Percentiles rank a stretch among this genome's conserved stretches.
These are phyloP conservation scores for Cylindrotheca fusiformis DNA, from an alignment of 108 stramenopile genomes.

Conservation along the genomic window DNA sequence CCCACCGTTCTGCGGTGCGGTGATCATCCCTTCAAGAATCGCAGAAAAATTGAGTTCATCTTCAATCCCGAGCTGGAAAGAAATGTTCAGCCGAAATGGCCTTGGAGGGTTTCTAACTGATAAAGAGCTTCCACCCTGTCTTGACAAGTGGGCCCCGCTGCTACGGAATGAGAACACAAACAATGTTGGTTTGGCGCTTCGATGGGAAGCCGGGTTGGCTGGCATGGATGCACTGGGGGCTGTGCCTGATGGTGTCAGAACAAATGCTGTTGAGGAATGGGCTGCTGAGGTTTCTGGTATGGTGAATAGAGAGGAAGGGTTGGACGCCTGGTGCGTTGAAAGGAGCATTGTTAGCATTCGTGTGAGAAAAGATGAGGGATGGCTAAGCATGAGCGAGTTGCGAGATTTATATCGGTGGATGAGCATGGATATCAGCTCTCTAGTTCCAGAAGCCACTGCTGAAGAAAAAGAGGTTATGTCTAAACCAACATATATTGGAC, in stretches of 20 bases:
- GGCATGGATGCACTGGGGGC: slow-evolving; percentile 59
- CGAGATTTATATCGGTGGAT: slow-evolving; percentile 70
- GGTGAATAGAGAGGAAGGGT: slow-evolving; percentile 27
- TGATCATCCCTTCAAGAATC: slow-evolving; percentile 49
- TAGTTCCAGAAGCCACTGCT: slow-evolving; percentile 39
- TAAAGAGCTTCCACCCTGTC: slow-evolving; percentile 56
- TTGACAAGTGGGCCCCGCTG: slow-evolving; percentile 52
- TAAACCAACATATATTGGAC: slow-evolving; percentile 52
- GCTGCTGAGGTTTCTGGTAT: slow-evolving; percentile 41
- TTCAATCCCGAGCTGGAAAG: slow-evolving; percentile 33
- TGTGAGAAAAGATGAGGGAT: slow-evolving; percentile 40
- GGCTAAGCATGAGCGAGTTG: slow-evolving; percentile 61
- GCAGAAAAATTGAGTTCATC: slow-evolving; percentile 44
- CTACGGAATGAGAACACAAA: slow-evolving; percentile 28
- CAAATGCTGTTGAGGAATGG: slow-evolving; percentile 52
- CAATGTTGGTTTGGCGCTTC: slow-evolving; percentile 63
- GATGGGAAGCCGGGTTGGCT: slow-evolving; percentile 75
- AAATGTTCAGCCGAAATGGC: slow-evolving; percentile 49
- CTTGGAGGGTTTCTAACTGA: slow-evolving; percentile 66
- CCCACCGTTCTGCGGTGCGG: slow-evolving; percentile 66
- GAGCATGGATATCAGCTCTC: slow-evolving; percentile 54
- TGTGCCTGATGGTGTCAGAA: slow-evolving; percentile 34
- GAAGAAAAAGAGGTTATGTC: slow-evolving; percentile 55
- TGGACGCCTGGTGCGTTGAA: slow-evolving; percentile 72
- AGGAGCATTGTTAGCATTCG: slow-evolving; percentile 72